These are phyloP conservation scores for Taphrina confusa DNA, from an alignment of 1,139 yeast species.

Conservation along the genomic window DNA sequence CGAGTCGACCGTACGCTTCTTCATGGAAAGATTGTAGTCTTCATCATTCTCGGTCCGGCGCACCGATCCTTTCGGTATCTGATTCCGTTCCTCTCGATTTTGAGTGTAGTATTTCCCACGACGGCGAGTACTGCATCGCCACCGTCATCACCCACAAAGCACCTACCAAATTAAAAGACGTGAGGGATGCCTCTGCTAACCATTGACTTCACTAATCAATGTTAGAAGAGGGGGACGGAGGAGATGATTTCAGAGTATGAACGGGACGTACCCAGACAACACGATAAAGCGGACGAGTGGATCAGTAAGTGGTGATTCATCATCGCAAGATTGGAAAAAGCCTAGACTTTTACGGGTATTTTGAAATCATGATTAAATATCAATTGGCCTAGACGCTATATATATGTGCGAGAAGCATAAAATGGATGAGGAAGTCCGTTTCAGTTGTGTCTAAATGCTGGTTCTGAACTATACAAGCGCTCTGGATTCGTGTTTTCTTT, in stretches of 20 bases:
- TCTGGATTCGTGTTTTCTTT: slow-evolving; percentile 1
- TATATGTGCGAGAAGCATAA: too few species aligned
- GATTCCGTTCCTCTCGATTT: slow-evolving; percentile 16
- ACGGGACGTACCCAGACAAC: slow-evolving; percentile 20
- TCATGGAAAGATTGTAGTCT: slow-evolving; percentile 26
- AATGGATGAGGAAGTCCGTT: background rate
- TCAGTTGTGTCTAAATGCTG: slow-evolving; percentile 5
- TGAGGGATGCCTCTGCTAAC: too few species aligned
- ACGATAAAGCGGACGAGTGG: slow-evolving; percentile 28
- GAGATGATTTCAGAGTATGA: slow-evolving; percentile 31
- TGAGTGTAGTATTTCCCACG: slow-evolving; percentile 25
- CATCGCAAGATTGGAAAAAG: too few species aligned
- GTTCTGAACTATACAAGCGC: slow-evolving; percentile 9
- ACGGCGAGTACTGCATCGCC: slow-evolving; percentile 32
- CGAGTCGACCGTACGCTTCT: slow-evolving; percentile 20
- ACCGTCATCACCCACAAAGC: slow-evolving; percentile 12
- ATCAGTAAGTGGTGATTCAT: slow-evolving; percentile 26
- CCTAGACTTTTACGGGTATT: too few species aligned
- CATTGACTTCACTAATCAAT: too few species aligned
- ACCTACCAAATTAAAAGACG: background rate
- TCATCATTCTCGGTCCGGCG: background rate
- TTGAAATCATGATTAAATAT: too few species aligned
- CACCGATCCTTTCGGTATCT: slow-evolving; percentile 4
- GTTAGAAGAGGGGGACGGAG: slow-evolving; percentile 27
- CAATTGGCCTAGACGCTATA: slow-evolving; percentile 8